Conservation (phyloP, 2,329 filamentous ascomycete genomes). For the Ampelomyces quisqualis region DNA sequence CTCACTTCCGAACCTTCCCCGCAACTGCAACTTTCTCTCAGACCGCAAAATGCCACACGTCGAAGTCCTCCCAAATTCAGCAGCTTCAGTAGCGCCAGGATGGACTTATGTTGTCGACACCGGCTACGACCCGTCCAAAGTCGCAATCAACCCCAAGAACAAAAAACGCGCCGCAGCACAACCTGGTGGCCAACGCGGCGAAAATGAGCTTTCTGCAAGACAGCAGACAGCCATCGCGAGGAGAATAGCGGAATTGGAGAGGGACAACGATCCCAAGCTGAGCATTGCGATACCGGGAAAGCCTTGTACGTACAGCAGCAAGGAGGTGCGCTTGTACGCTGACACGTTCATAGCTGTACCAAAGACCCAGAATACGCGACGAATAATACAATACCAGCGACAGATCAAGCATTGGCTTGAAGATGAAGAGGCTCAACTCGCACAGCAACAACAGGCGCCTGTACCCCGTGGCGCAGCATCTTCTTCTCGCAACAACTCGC, state of each 20-base stretch:
- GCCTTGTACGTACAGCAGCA: constrained; percentile 11
- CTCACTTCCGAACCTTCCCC: constrained; percentile 8
- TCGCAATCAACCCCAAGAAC: constrained; percentile 54
- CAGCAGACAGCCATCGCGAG: constrained; percentile 80
- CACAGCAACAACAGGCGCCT: constrained; percentile 47
- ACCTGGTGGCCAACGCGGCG: constrained; percentile 36
- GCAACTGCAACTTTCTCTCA: constrained; percentile 4
- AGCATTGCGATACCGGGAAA: constrained; percentile 48
- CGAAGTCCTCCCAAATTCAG: constrained; percentile 72
- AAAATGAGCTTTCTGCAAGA: constrained; percentile 69
- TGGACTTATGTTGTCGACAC: constrained; percentile 91
- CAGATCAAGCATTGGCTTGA: constrained; percentile 81
- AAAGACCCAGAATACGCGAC: constrained; percentile 65
- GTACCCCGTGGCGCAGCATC: constrained; percentile 18
- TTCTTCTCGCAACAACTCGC: constrained; percentile 11
- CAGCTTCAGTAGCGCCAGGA: constrained; percentile 72
- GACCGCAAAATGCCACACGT: constrained; percentile 65
- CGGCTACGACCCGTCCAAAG: constrained; percentile 58
- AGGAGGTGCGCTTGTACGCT: background rate
- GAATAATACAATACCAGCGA: constrained; percentile 77
- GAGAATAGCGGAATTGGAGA: constrained; percentile 78
- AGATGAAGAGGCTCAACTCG: constrained; percentile 70
- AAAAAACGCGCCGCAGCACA: constrained; percentile 65
- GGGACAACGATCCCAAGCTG: constrained; percentile 61
- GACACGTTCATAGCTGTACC: constrained; percentile 17